Evolutionary conservation across 1,139 yeast genomes (phyloP).

Genomic region (Hemisphaericaspora subhashii): DNA sequence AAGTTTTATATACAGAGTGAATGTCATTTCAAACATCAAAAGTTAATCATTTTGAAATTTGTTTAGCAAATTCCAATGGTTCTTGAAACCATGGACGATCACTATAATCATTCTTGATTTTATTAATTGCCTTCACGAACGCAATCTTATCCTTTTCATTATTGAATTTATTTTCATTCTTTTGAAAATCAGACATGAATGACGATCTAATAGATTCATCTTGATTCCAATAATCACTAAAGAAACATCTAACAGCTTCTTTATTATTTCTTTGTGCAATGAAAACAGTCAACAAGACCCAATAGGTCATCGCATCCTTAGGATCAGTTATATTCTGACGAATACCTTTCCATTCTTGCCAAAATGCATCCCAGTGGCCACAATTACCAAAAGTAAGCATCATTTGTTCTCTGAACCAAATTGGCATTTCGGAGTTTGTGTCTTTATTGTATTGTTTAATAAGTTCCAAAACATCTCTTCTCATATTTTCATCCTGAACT

Average conservation of each 20-base stretch:
- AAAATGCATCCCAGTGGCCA: slow-evolving; percentile 39
- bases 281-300: slow-evolving; percentile 39
- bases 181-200: slow-evolving; percentile 24
- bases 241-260: slow-evolving; percentile 30
- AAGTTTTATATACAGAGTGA: slow-evolving; percentile 1
- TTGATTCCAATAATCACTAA: slow-evolving; percentile 32
- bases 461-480: slow-evolving; percentile 32
- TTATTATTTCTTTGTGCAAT: slow-evolving; percentile 31
- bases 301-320: slow-evolving; percentile 19
- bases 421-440: slow-evolving; percentile 9
- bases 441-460: slow-evolving; percentile 16
- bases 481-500: slow-evolving; percentile 26
- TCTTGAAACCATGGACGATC: slow-evolving; percentile 14
- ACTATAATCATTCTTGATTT: slow-evolving; percentile 16
- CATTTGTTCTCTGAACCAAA: slow-evolving; percentile 31
- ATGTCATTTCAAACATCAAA: background rate
- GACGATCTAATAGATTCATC: slow-evolving; percentile 23
- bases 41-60: slow-evolving; percentile 10
- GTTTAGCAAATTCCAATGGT: slow-evolving; percentile 11
- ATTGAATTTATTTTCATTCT: slow-evolving; percentile 17
- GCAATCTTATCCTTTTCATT: slow-evolving; percentile 24
- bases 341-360: slow-evolving; percentile 39
- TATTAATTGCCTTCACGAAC: slow-evolving; percentile 21
- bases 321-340: slow-evolving; percentile 8
- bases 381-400: slow-evolving; percentile 42